Evolutionary conservation across 805 yeast species (phyloP), one percentile per base, ranked within the genome.

Genomic region (Lachancea mirantina): DNA sequence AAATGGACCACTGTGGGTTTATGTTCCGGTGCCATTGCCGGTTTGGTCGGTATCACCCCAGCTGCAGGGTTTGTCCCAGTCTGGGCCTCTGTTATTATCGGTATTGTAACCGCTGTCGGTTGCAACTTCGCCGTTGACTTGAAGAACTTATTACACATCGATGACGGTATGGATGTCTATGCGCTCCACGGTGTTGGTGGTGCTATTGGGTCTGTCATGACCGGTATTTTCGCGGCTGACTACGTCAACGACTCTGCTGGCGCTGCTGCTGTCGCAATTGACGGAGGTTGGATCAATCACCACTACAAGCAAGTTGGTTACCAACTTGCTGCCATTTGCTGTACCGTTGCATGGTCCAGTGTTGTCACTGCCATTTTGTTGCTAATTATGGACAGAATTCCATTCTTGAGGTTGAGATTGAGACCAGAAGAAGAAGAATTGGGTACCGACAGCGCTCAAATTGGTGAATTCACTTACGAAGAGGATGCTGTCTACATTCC

Each of bases 41-140:
- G 97, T 42, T 72, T 89, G 41, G 96, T 92, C 30, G 92, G 92
- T 54, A 79, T 89, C 42, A 89, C 97, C 2, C 97, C 98, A 29
- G 96, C 89, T 42, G 96, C 97, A 14, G 97, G 96, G 43, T 88
- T 67, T 55, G 95, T 89, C 31, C 96, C 96, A 36, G 77, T 89
- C 37, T 89, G 88, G 76, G 75, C 87, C 39, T 74, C 96, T 2
- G 77, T 85, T 27, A 74, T 83, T 39, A 82, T 88, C 51, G 96
- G 96, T 54, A 71, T 74, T 38, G 64, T 85, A 24, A 76, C 89
- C 31, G 89, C 79, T 19, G 55, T 76, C 34, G 76, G 76, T 23
- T 85, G 95, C 65, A 87, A 88, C 70, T 72, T 75, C 52, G 89
- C 94, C 29, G 85, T 84, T 41, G 94, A 84, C 60, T 57, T 85